Evolutionary conservation across 1,284 basidiomycete species (phyloP).

Genomic region (Naganishia sp.): DNA sequence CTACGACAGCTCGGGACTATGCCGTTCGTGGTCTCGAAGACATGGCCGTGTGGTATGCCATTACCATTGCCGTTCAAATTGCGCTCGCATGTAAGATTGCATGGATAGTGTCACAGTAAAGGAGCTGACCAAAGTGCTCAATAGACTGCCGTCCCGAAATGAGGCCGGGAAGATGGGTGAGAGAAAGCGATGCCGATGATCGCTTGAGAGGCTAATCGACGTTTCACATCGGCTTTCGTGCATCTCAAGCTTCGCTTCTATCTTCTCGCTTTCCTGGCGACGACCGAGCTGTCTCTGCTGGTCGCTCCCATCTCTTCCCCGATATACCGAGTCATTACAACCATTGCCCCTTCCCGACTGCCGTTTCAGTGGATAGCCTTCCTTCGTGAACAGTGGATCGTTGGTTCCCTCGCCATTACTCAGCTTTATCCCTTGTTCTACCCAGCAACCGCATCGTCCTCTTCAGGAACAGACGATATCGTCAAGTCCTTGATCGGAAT

Average conservation of each 20-base stretch:
- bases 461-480: neutral
- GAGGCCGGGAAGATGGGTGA: constrained; percentile 21
- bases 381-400: constrained; percentile 17
- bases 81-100: constrained; percentile 16
- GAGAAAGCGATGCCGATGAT: neutral
- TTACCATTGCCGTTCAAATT: constrained; percentile 12
- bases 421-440: constrained; percentile 15
- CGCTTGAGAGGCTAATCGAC: too few species aligned
- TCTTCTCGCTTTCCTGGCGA: constrained; percentile 5
- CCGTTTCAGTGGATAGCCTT: constrained; percentile 22
- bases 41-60: constrained; percentile 19
- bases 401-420: constrained; percentile 20
- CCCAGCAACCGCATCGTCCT: neutral
- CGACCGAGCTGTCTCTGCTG: constrained; percentile 13
- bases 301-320: constrained; percentile 6
- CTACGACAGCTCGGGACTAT: constrained; percentile 20
- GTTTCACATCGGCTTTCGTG: neutral
- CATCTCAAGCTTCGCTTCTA: constrained; percentile 13
- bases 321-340: neutral
- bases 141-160: constrained; percentile 22
- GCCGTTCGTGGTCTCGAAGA: constrained; percentile 2
- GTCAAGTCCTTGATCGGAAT: constrained; percentile 16
- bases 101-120: neutral
- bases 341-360: neutral
- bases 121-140: neutral